These are phyloP conservation scores for Rugonectria rugulosa DNA, from an alignment of 2,329 filamentous ascomycete species.

Conservation along the genomic window DNA sequence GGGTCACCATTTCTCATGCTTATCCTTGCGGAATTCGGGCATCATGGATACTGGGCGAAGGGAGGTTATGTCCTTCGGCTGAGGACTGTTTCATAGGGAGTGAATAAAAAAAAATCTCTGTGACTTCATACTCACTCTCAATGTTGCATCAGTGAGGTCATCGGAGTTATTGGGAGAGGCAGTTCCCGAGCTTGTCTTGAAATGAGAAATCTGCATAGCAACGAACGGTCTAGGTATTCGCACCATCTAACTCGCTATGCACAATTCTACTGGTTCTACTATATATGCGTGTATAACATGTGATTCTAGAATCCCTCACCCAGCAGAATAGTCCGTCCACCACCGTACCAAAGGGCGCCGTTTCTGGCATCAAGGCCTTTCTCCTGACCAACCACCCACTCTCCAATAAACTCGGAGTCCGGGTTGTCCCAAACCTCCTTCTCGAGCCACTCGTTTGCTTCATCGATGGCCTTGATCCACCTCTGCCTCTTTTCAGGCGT, in stretches of 20 bases:
- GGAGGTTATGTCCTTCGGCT: slow-evolving; percentile 55
- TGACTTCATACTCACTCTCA: slow-evolving; percentile 28
- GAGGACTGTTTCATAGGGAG: slow-evolving; percentile 55
- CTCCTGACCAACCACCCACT: slow-evolving; percentile 91
- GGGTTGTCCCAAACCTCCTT: slow-evolving; percentile 71
- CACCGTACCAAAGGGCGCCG: slow-evolving; percentile 87
- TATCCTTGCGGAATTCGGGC: slow-evolving; percentile 54
- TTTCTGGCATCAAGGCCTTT: slow-evolving; percentile 78
- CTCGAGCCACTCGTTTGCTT: slow-evolving; percentile 79
- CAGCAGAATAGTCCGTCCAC: slow-evolving; percentile 72
- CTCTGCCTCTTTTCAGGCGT: slow-evolving; percentile 63
- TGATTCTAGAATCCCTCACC: slow-evolving; percentile 65
- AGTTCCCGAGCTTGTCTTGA: background rate
- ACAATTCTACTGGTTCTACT: background rate
- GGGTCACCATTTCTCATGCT: slow-evolving; percentile 52
- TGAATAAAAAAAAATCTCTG: slow-evolving; percentile 48
- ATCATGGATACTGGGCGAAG: slow-evolving; percentile 60
- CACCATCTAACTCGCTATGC: background rate
- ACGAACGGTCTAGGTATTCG: background rate
- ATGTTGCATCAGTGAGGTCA: background rate
- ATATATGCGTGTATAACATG: background rate
- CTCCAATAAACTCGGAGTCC: slow-evolving; percentile 59
- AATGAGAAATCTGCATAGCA: background rate
- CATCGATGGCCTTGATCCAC: slow-evolving; percentile 77
- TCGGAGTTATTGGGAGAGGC: slow-evolving; percentile 12